Evolutionary conservation across 768 basidiomycete genomes (phyloP), one percentile per base, ranked within the genome.

Genomic region (Russula brevipes): DNA sequence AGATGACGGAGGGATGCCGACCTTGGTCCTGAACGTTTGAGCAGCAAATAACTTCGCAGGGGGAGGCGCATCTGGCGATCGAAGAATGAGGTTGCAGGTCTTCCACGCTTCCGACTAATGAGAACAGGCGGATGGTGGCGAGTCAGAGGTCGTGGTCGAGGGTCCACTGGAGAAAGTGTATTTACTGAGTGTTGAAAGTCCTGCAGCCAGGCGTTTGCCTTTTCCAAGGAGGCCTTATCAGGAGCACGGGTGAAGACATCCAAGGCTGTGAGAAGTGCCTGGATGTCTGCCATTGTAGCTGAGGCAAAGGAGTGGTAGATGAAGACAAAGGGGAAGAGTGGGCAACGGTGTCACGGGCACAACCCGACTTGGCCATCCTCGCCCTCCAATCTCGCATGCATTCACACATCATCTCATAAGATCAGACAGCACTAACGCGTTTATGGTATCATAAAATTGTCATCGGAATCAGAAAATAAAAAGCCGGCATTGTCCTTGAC

Each of bases 181-280:
- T 85, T 89, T 87, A 98, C 96, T 80, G 93, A 95, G 81, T 98
- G 95, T 80, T 99, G 96, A 75, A 98, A 99, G 76, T 95, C 94
- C 79, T 94, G 89, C 66, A 99, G 87, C 94, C 94, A 98, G 69
- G 85, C 77, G 78, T 97, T 98, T 68, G 94, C 96, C 68, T 82
- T 82, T 69, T 91, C 89, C 67, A 97, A 81, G 17, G 91, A 86
- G 16, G 76, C 75, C 70, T 90, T 88, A 80, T 96, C 91, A 38
- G 96, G 90, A 57, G 87, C 86, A 64, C 85, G 82, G 68, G 81
- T 79, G 74, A 94, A 94, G 51, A 93, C 88, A 55, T 86, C 84
- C 69, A 94, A 79, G 30, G 88, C 91, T 68, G 88, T 83, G 70
- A 91, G 75, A 6, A 94, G 76, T 66, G 82, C 83, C 74, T 87